phyloP scores from a whole-genome alignment of 202 grass and related monocot genomes.

The Eragrostis tef region DNA sequence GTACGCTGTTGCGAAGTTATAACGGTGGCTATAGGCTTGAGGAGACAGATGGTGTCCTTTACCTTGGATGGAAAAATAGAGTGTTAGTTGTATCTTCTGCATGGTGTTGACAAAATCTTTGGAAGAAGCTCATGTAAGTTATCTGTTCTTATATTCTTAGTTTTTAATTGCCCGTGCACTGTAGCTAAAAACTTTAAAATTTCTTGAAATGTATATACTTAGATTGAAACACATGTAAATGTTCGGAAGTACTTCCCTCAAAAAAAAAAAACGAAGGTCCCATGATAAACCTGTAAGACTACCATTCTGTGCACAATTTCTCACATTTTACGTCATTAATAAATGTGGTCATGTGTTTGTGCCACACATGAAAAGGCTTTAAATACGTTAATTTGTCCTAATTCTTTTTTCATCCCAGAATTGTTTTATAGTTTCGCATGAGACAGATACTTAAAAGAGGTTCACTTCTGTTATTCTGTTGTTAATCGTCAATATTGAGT shows the following conservation, averaged over 20 bases:
- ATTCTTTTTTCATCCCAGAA: not conserved
- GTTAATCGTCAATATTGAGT: constrained; percentile 15
- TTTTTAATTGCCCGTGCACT: not conserved
- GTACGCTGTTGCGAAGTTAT: constrained; percentile 64
- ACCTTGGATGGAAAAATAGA: constrained; percentile 88
- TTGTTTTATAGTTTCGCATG: not conserved
- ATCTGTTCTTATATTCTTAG: not conserved
- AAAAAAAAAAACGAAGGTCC: too few relatives aligned
- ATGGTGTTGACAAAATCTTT: constrained; percentile 64
- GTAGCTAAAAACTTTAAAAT: constrained; percentile 8
- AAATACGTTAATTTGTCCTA: not conserved
- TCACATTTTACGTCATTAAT: too few relatives aligned
- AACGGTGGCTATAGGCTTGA: constrained; percentile 70
- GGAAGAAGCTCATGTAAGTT: constrained; percentile 14
- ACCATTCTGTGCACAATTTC: not conserved
- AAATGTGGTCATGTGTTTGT: too few relatives aligned
- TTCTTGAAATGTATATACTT: constrained; percentile 7
- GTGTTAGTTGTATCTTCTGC: constrained; percentile 85
- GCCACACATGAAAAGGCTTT: not conserved
- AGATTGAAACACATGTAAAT: not conserved
- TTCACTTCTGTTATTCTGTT: constrained; percentile 12
- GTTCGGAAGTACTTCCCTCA: not conserved
- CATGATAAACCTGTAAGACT: not conserved
- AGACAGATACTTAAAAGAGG: constrained; percentile 9
- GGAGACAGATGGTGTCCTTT: constrained; percentile 77